Evolutionary conservation across 352 stramenopile genomes (phyloP).

Genomic region (Pythium utonaiense): DNA sequence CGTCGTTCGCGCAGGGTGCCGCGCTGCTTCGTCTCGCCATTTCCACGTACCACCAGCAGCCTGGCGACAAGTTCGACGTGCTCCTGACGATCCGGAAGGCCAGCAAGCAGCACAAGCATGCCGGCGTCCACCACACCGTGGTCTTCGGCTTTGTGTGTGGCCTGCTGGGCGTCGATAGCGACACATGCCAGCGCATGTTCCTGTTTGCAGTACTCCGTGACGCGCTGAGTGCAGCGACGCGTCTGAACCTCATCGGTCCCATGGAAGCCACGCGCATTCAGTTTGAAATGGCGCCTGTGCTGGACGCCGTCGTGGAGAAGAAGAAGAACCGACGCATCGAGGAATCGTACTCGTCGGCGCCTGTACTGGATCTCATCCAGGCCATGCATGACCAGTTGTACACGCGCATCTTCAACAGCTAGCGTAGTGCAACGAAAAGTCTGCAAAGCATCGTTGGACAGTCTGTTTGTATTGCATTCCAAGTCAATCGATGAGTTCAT

Average conservation of each 20-base stretch:
- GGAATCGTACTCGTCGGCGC: constrained; percentile 74
- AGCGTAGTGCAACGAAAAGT: too few species aligned
- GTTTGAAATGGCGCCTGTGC: constrained; percentile 42
- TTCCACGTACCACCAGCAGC: constrained; percentile 40
- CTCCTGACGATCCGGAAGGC: constrained; percentile 49
- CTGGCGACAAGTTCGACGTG: constrained; percentile 27
- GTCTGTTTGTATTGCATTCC: too few species aligned
- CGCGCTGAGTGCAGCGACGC: constrained; percentile 69
- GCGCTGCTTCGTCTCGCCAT: constrained; percentile 66
- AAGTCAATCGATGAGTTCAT: neutral
- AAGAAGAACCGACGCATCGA: constrained; percentile 64
- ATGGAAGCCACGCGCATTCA: constrained; percentile 68
- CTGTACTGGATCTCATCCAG: constrained; percentile 77
- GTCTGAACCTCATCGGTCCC: constrained; percentile 75
- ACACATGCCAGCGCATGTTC: constrained; percentile 67
- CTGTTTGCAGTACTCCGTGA: constrained; percentile 77
- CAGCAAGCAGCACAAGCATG: constrained; percentile 44
- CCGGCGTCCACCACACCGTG: constrained; percentile 58
- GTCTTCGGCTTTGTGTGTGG: constrained; percentile 68
- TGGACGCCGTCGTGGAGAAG: constrained; percentile 54
- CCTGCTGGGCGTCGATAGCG: constrained; percentile 38
- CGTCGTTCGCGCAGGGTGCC: constrained; percentile 66
- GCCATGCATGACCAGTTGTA: constrained; percentile 86
- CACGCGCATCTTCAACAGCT: constrained; percentile 87
- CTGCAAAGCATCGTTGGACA: too few species aligned